Conservation (phyloP, 2,329 filamentous ascomycete species). For the Bipolaris gigantea region DNA sequence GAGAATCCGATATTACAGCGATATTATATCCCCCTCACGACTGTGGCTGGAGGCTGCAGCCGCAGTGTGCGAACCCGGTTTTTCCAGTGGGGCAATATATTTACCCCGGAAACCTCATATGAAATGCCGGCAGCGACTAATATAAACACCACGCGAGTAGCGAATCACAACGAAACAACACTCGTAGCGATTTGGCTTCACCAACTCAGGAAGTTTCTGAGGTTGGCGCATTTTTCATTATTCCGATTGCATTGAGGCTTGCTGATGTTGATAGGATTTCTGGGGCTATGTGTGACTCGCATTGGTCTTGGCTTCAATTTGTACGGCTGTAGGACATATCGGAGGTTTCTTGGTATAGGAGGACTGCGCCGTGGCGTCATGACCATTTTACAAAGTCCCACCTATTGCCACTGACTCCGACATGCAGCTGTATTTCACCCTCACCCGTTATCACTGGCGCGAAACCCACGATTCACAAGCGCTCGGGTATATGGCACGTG, state of each 20-base stretch:
- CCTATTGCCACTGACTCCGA: not conserved
- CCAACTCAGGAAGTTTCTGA: not conserved
- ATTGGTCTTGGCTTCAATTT: not conserved
- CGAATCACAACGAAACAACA: not conserved
- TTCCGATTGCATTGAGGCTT: not conserved
- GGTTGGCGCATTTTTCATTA: not conserved
- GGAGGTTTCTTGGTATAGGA: not conserved
- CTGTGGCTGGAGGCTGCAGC: constrained; percentile 4
- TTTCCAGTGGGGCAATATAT: constrained; percentile 22
- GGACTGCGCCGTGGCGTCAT: not conserved
- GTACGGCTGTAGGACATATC: not conserved
- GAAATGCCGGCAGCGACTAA: constrained; percentile 26
- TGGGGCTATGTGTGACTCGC: too few species aligned
- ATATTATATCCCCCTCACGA: constrained; percentile 15
- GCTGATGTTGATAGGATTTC: not conserved
- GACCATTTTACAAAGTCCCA: not conserved
- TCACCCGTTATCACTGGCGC: not conserved
- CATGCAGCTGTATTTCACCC: not conserved
- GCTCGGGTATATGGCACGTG: not conserved
- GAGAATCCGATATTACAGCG: constrained; percentile 17
- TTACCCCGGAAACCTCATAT: constrained; percentile 16
- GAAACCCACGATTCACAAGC: too few species aligned
- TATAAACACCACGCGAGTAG: not conserved
- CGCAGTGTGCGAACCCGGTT: constrained; percentile 5
- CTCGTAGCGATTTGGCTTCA: not conserved